Evolutionary conservation across 1,139 yeast species (phyloP).

Genomic region (Scheffersomyces lignicola): DNA sequence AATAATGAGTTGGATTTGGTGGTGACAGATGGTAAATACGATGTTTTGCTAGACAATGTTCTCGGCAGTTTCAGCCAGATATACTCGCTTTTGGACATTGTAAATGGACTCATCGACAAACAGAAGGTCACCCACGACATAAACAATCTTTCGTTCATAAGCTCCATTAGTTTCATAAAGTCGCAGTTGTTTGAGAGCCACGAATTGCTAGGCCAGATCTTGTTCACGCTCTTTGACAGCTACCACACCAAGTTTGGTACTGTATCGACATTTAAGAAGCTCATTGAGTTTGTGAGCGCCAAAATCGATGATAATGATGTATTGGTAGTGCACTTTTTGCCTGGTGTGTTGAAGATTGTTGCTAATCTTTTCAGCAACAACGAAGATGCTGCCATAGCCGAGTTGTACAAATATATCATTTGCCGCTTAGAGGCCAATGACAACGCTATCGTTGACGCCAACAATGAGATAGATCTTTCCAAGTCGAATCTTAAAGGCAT

Average conservation of each 20-base stretch:
- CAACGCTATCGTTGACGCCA: constrained; percentile 14
- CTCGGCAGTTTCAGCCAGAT: constrained; percentile 57
- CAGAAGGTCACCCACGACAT: constrained; percentile 48
- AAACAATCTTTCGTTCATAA: constrained; percentile 50
- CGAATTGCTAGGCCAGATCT: constrained; percentile 67
- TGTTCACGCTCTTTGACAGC: constrained; percentile 49
- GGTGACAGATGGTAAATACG: constrained; percentile 13
- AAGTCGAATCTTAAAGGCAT: constrained; percentile 57
- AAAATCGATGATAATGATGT: constrained; percentile 59
- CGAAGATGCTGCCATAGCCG: constrained; percentile 23
- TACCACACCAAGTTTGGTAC: constrained; percentile 33
- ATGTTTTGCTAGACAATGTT: constrained; percentile 35
- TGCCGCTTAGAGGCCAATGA: constrained; percentile 22
- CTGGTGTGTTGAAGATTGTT: constrained; percentile 53
- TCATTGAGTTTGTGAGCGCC: constrained; percentile 31
- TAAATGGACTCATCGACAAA: constrained; percentile 67
- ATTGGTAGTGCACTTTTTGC: constrained; percentile 63
- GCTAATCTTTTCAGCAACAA: constrained; percentile 22
- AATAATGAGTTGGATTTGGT: constrained; percentile 28
- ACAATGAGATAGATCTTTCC: constrained; percentile 44
- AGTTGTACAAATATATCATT: constrained; percentile 27
- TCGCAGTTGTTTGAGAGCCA: constrained; percentile 65
- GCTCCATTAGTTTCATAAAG: constrained; percentile 58
- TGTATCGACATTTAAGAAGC: constrained; percentile 27
- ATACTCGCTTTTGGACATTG: constrained; percentile 52